These are phyloP conservation scores for Trypanosoma brucei DNA, from an alignment of 208 protist genomes.

Conservation along the genomic window DNA sequence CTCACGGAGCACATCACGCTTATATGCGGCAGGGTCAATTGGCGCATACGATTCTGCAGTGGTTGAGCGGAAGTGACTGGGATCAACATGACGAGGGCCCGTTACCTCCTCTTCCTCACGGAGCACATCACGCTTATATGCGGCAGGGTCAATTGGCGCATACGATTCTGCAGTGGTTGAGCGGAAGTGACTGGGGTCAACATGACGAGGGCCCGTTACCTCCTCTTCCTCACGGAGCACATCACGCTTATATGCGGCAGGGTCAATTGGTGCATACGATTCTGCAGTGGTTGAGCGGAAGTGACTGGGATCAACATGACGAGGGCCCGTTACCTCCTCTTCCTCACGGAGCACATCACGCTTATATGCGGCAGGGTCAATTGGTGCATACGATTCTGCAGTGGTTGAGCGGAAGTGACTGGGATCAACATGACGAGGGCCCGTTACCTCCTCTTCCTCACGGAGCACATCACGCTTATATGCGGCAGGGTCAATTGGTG, in stretches of 20 bases:
- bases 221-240: background rate
- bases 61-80: no score
- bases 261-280: background rate
- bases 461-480: constrained; percentile 2
- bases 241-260: constrained; percentile 6
- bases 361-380: constrained; percentile 19
- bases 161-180: constrained; percentile 2
- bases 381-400: constrained; percentile 8
- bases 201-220: constrained; percentile 5
- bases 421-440: constrained; percentile 8
- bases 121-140: no score
- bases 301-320: constrained; percentile 19
- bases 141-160: no score
- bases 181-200: constrained; percentile 19
- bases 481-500: background rate
- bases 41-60: no score
- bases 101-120: no score
- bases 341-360: background rate
- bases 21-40: no score
- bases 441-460: background rate
- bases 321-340: background rate
- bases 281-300: constrained; percentile 18
- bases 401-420: constrained; percentile 23
- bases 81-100: no score
- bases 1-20: no score